Base-by-base conservation (phyloP, 2,329 filamentous ascomycete species). In the Botrytis pseudocinerea region DNA sequence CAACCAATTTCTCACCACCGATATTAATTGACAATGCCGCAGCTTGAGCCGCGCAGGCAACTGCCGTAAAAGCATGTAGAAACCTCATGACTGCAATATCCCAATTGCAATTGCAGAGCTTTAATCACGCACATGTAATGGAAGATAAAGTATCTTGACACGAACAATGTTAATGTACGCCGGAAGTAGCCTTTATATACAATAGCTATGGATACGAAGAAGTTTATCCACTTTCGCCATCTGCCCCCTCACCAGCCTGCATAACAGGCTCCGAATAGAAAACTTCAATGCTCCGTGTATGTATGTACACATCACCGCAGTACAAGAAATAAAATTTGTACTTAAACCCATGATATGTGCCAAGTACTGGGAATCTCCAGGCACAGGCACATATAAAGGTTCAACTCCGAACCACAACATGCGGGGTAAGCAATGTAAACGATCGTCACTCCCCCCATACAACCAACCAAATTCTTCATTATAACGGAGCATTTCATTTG, bases 1-100 rank as follows among this genome's bases (percentile, higher is more conserved):
- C 83, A 32, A 85, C 80, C 76, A 85, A 84, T 18, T 85, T 82
- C 71, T 84, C 84, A 73, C 86, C 85, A 51, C 83, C 85, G 48
- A 72, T 32, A n/a, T 72, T 54, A 73, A 88, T 82, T 20, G 85
- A 82, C 73, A 85, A 81, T 71, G 85, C 86, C 73, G 82, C 80
- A 75, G 82, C 80, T 76, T 86, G 83, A 64, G 83, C 80, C 32
- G 83, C 84, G 76, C 87, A 79, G 74, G 80, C 82, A 70, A 80
- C 78, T 66, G 80, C 72, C 28, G 78, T 76, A 75, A 80, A 80
- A 60, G 79, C 74, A 46, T 78, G 78, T 57, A 81, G 74, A 71
- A 84, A 74, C 79, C 81, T 85, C 83, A 85, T 85, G 62, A 51
- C 48, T 71, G 70, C 60, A 71, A 71, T 42, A 25, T 42, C 44